phyloP scores from a whole-genome alignment of 2,329 filamentous ascomycete species.

The Aspergillus versicolor region DNA sequence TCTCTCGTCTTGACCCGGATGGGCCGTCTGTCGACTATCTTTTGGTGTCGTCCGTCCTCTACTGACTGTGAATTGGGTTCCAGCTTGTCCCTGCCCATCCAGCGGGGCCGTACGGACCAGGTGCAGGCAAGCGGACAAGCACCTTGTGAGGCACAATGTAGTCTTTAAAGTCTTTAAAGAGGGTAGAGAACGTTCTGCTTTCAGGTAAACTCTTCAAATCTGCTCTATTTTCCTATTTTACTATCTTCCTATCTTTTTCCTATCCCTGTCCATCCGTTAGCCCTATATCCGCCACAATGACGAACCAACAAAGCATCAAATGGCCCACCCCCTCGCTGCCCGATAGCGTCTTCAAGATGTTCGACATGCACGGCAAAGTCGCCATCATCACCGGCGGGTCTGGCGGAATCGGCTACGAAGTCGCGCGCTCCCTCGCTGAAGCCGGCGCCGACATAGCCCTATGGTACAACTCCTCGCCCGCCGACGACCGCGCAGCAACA shows the following conservation, averaged over 20 bases:
- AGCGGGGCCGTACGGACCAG: no score
- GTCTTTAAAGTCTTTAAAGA: no score
- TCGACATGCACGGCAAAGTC: constrained; percentile 68
- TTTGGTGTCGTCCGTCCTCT: no score
- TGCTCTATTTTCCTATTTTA: neutral
- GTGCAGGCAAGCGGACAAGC: no score
- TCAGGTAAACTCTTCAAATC: no score
- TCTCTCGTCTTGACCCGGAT: no score
- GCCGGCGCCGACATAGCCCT: constrained; percentile 71
- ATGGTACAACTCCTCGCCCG: constrained; percentile 68
- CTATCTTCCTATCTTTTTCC: neutral
- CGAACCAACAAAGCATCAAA: neutral
- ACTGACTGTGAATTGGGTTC: no score
- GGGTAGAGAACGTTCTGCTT: no score
- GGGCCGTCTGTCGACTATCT: no score
- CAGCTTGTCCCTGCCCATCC: no score
- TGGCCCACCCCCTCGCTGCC: neutral
- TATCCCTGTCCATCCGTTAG: neutral
- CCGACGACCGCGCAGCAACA: neutral
- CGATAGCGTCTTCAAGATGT: constrained; percentile 42
- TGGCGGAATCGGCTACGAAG: constrained; percentile 66
- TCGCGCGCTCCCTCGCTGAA: constrained; percentile 66
- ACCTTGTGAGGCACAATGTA: no score
- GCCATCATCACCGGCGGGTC: constrained; percentile 70
- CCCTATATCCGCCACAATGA: neutral